phyloP scores from a whole-genome alignment of 78 protist species.

The Anaeramoeba ignava region DNA sequence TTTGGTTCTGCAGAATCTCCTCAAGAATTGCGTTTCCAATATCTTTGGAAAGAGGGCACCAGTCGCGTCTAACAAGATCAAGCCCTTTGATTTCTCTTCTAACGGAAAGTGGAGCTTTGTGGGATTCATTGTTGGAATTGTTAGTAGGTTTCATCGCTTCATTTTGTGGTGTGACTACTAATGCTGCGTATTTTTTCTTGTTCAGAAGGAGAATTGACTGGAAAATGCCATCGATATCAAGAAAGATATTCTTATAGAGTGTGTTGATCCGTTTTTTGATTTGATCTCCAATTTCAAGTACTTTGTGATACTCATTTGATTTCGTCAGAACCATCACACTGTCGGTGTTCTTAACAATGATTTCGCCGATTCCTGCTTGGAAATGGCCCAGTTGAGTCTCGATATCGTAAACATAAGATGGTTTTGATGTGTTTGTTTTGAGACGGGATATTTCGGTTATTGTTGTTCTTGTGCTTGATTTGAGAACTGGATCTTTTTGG shows the following conservation, averaged over 20 bases:
- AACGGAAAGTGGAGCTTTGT: too few relatives aligned
- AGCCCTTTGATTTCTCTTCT: neutral
- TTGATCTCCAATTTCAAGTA: neutral
- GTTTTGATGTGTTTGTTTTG: too few relatives aligned
- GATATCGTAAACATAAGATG: too few relatives aligned
- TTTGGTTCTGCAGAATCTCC: neutral
- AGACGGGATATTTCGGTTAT: too few relatives aligned
- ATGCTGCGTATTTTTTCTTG: neutral
- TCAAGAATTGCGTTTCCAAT: neutral
- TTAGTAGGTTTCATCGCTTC: neutral
- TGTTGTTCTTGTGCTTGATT: too few relatives aligned
- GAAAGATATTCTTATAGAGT: neutral
- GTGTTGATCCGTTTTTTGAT: neutral
- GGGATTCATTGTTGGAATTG: too few relatives aligned
- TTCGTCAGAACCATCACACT: neutral
- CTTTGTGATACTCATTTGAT: neutral
- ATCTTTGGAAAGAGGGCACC: neutral
- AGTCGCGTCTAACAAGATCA: neutral
- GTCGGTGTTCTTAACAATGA: neutral
- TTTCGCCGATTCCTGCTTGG: too few relatives aligned
- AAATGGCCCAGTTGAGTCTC: too few relatives aligned
- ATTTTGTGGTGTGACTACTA: neutral
- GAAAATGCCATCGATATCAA: neutral
- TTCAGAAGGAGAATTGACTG: neutral
- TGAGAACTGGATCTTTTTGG: too few relatives aligned